Evolutionary conservation across 1,284 basidiomycete genomes (phyloP).

Genomic region (Irpex sp.): DNA sequence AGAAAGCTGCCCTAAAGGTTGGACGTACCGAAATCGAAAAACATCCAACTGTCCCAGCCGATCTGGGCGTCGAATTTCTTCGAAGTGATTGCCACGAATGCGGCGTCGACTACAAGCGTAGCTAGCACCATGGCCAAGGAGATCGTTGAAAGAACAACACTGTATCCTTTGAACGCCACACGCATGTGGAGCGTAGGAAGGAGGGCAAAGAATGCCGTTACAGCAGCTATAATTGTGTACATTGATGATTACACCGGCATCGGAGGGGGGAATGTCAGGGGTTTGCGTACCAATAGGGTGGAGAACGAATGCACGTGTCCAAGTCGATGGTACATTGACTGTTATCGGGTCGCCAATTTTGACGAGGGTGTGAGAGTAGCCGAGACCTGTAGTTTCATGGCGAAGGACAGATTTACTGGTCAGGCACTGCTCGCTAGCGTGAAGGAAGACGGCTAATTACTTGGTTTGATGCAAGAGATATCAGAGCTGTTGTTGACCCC

Average conservation of each 20-base stretch:
- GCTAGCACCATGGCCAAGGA: background rate
- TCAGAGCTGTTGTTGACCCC: background rate
- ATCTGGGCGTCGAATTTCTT: background rate
- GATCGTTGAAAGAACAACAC: background rate
- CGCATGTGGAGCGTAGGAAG: background rate
- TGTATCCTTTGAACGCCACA: background rate
- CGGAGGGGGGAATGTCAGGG: background rate
- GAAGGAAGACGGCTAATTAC: background rate
- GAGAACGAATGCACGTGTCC: background rate
- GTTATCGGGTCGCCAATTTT: background rate
- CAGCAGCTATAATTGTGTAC: background rate
- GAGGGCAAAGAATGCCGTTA: background rate
- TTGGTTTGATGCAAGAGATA: background rate
- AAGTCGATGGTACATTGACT: background rate
- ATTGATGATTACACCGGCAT: background rate
- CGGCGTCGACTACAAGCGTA: background rate
- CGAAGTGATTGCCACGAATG: background rate
- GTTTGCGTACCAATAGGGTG: background rate
- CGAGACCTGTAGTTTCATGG: background rate
- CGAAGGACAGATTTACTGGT: background rate
- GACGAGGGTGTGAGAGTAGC: background rate
- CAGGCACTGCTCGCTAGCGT: background rate
- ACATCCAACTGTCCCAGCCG: background rate
- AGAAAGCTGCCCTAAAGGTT: background rate
- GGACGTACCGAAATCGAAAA: background rate